Percentiles rank a stretch among this genome's conserved stretches.
These are phyloP conservation scores for Eucalyptus albens DNA, from an alignment of 345 rosid genomes.

Conservation along the genomic window DNA sequence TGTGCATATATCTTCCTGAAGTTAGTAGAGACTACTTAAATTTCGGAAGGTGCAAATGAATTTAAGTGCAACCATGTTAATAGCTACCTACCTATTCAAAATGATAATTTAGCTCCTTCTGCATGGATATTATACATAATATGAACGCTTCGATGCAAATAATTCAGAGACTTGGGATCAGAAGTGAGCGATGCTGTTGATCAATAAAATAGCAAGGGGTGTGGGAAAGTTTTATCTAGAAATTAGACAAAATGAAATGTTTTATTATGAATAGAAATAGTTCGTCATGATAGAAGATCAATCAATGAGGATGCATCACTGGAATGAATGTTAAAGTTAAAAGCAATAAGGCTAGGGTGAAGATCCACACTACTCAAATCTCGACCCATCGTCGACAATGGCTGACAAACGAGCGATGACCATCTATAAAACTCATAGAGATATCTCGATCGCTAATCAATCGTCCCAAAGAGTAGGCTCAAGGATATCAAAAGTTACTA, in stretches of 20 bases:
- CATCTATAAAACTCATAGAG: fast-evolving
- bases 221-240: fast-evolving
- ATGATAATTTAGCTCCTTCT: fast-evolving
- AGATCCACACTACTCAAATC: neutral
- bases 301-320: neutral
- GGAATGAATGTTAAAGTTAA: neutral
- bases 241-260: neutral
- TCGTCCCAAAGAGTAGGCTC: fast-evolving
- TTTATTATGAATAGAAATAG: neutral
- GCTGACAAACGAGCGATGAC: fast-evolving
- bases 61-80: neutral
- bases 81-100: neutral
- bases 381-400: fast-evolving
- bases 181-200: fast-evolving
- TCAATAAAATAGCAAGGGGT: fast-evolving
- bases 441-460: fast-evolving
- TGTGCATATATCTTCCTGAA: neutral
- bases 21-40: neutral
- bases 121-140: neutral
- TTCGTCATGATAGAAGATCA: neutral
- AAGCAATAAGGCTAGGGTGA: fast-evolving
- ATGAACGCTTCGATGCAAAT: fast-evolving
- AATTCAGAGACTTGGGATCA: fast-evolving
- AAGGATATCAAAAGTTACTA: fast-evolving
- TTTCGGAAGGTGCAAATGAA: neutral